Conservation (phyloP, 495 filamentous ascomycete species). For the Amphirosellinia nigrospora region DNA sequence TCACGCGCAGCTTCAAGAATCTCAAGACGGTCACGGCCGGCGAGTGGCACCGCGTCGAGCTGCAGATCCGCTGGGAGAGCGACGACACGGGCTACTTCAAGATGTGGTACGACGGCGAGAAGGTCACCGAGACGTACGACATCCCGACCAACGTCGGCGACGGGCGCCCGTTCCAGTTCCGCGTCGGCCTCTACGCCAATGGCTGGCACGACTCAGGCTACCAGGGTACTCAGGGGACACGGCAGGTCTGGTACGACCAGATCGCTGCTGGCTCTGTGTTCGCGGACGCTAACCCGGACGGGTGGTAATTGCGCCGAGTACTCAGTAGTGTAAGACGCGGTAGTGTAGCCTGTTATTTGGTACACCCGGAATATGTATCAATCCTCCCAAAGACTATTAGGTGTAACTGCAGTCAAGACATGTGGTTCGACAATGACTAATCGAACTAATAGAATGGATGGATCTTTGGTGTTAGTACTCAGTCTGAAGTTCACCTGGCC, state of each 20-base stretch:
- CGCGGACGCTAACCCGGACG: slow-evolving; percentile 50
- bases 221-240: slow-evolving; percentile 53
- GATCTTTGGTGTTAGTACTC: neutral
- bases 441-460: neutral
- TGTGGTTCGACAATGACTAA: neutral
- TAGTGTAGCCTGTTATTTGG: neutral
- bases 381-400: neutral
- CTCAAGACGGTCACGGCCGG: slow-evolving; percentile 52
- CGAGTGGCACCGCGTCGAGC: slow-evolving; percentile 56
- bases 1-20: slow-evolving; percentile 39
- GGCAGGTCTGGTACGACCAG: slow-evolving; percentile 62
- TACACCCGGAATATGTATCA: neutral
- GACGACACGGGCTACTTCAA: slow-evolving; percentile 56
- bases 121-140: slow-evolving; percentile 51
- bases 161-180: slow-evolving; percentile 55
- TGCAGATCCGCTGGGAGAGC: slow-evolving; percentile 57
- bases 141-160: slow-evolving; percentile 56
- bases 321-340: neutral
- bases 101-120: slow-evolving; percentile 58
- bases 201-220: slow-evolving; percentile 59
- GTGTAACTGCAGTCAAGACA: neutral
- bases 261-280: slow-evolving; percentile 56
- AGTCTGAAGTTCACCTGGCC: neutral
- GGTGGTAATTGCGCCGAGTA: slow-evolving; percentile 18
- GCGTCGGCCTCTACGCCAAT: slow-evolving; percentile 63